Evolutionary conservation across 345 rosid species (phyloP).

Genomic region (Syzygium oleosum): DNA sequence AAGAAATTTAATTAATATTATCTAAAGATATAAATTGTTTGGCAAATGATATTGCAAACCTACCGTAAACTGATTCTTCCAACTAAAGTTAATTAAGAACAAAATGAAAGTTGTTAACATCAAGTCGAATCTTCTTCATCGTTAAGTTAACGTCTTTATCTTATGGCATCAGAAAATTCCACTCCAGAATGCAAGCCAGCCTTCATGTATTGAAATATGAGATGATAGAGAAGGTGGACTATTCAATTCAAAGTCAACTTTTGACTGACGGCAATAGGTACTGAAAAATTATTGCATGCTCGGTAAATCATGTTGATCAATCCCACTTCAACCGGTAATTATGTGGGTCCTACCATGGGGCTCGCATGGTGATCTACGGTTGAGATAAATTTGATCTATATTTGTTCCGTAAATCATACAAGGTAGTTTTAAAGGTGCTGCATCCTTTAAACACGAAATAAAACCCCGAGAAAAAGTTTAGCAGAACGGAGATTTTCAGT

Average conservation of each 20-base stretch:
- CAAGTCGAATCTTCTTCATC: neutral
- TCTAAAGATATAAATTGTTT: neutral
- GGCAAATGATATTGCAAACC: neutral
- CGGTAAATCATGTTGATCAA: neutral
- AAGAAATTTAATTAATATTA: too few species aligned
- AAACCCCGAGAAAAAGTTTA: neutral
- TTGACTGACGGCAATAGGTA: neutral
- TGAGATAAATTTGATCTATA: neutral
- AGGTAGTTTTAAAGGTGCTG: neutral
- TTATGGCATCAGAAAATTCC: neutral
- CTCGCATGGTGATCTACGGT: neutral
- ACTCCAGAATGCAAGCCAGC: neutral
- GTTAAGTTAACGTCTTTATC: neutral
- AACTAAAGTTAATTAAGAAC: neutral
- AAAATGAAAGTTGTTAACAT: neutral
- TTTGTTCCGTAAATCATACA: neutral
- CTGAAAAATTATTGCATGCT: neutral
- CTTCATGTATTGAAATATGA: neutral
- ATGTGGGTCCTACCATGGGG: neutral
- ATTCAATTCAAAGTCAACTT: neutral
- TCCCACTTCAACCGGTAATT: neutral
- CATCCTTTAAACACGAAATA: neutral
- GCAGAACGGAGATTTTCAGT: neutral
- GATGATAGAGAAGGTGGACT: neutral
- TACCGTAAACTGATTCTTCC: neutral